Evolutionary conservation across 129 eudicot genomes (phyloP), one percentile per base, ranked within the genome.

Genomic region (Tagetes patula): DNA sequence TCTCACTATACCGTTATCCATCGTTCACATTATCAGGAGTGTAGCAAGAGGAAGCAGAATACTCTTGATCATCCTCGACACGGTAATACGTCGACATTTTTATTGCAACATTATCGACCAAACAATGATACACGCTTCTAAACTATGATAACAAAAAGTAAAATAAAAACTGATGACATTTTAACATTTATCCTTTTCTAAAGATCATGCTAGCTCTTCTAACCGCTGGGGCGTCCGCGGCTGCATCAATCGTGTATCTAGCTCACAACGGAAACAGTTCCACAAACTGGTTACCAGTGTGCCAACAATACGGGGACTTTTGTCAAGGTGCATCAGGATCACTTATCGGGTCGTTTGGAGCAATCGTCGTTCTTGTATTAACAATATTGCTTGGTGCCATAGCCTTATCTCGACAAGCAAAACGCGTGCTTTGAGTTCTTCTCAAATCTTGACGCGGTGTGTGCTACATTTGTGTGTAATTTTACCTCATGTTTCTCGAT

Each of bases 181-280:
- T 55, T 76, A 63, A 49, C 12, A 30, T 7, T 42, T 8, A 34
- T 34, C 1, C 0, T 10, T 0, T 5, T 55, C 62, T 75, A 47
- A 12, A 92, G 97, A 75, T 67, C 64, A 86, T 89, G 85, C 80
- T 92, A 67, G 89, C 82, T 71, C 76, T 89, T 8, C 73, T 89
- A 0, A 87, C 91, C 1, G 74, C 91, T 0, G 97, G 84, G 53
- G 97, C 97, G 36, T 89, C 96, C 1, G 89, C 96, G 6, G 88
- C 96, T 2, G 88, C 96, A 41, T 87, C 97, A 3, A 84, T 92
- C 0, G 85, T 92, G 55, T 92, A 93, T 75, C 68, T 93, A 43
- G 98, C 98, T 10, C 98, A 93, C 76, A 84, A 84, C 9, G 98
- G 96, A 65, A 92, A 83, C 70, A 54, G 81, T 48, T 82, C 91